Evolutionary conservation across 208 protist genomes (phyloP), one percentile per base, ranked within the genome.

Genomic region (Lotmaria passim): DNA sequence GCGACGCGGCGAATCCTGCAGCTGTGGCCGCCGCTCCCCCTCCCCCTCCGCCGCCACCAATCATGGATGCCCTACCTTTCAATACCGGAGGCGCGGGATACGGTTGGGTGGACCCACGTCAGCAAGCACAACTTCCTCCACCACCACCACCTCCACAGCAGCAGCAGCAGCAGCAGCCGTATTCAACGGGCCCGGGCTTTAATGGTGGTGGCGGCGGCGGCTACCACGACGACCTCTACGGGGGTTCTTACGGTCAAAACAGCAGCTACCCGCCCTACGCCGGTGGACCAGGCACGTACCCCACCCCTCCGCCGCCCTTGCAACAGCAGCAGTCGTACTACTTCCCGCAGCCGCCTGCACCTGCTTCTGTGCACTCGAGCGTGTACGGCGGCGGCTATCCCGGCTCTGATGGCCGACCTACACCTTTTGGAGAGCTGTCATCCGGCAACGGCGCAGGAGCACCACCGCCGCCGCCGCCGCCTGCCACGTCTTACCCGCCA

Each of bases 401-500:
- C 1, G 15, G 10, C 19, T 43, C 39, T 53, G n/a, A n/a, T n/a
- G 44, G 44, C 47, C 30, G 43, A n/a, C 30, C 39, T 2, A 26
- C 39, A 11, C 58, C 58, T 0, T 62, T 50, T 50, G 57, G n/a
- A n/a, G n/a, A n/a, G n/a, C n/a, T n/a, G n/a, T n/a, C n/a, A n/a
- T n/a, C n/a, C n/a, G n/a, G n/a, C n/a, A n/a, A n/a, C n/a, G n/a
- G n/a, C n/a, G n/a, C n/a, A n/a, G n/a, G n/a, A n/a, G n/a, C n/a
- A n/a, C n/a, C n/a, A n/a, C n/a, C n/a, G n/a, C n/a, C 43, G 17
- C 31, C 59, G 12, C 33, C 50, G 10, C 36, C 50, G 1, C n/a
- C 53, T 0, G 4, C 70, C 2, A 38, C 60, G 30, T 26, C 24
- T 26, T 75, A 75, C 41, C 70, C 70, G 12, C 50, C 43, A 5